Evolutionary conservation across 768 basidiomycete species (phyloP).

Genomic region (Neoboletus brunneissimus): DNA sequence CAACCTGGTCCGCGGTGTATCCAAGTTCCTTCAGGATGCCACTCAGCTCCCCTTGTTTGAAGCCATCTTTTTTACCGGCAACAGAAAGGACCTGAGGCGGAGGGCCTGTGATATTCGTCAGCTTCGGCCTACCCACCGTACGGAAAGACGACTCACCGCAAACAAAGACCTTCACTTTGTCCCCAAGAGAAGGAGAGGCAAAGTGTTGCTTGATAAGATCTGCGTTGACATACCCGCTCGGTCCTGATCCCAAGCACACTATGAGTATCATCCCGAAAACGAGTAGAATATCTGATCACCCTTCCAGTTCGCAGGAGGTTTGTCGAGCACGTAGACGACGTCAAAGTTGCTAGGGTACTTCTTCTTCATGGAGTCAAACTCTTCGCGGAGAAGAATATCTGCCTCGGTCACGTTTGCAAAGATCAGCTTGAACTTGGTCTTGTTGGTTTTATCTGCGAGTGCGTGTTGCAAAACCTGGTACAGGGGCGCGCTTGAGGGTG

Average conservation of each 20-base stretch:
- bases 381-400: constrained; percentile 85
- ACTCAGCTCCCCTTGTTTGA: constrained; percentile 78
- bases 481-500: constrained; percentile 63
- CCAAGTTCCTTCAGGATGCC: constrained; percentile 87
- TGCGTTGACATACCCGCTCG: constrained; percentile 69
- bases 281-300: constrained; percentile 41
- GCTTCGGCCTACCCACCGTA: neutral
- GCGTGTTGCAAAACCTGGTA: constrained; percentile 81
- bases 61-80: constrained; percentile 85
- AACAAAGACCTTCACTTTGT: constrained; percentile 86
- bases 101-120: constrained; percentile 45
- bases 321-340: constrained; percentile 85
- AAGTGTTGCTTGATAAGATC: constrained; percentile 76
- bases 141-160: constrained; percentile 59
- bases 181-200: constrained; percentile 55
- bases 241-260: constrained; percentile 38
- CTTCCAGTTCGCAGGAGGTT: constrained; percentile 54
- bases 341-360: constrained; percentile 71
- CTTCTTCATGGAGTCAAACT: constrained; percentile 67
- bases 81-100: constrained; percentile 87
- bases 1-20: constrained; percentile 84
- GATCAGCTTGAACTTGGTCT: constrained; percentile 90
- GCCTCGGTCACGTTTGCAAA: constrained; percentile 88
- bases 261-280: constrained; percentile 4
- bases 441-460: constrained; percentile 70